Evolutionary conservation across 176 grass and related monocot genomes (phyloP), one percentile per base, ranked within the genome.

Genomic region (maize (Zea mays)): DNA sequence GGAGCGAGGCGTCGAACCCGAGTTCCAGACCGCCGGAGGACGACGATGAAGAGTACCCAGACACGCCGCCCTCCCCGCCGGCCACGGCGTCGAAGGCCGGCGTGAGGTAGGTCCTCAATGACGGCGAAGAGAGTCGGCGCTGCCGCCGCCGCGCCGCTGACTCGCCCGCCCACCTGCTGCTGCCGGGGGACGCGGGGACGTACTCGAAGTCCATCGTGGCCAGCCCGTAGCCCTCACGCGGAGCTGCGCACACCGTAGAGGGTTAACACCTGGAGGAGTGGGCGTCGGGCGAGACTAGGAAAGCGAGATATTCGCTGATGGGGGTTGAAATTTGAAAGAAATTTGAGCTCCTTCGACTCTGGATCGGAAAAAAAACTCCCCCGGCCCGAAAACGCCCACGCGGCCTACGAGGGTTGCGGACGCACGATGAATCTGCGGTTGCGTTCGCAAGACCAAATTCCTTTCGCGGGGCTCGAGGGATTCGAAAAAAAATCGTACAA

Each of bases 41-140:
- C 9, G 57, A 81, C 0, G 76, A 84, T 0, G 71, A 83, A 0
- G 86, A 65, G 67, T 76, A 82, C 7, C 65, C 52, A 3, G 69
- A 27, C 3, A 47, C 13, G 42, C 64, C 71, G 17, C 72, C 72
- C 3, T 19, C 45, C 27, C 46, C 60, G 6, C 17, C 42, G 62
- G 81, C 85, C 51, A 80, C 81, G 54, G 85, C 89, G 73, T 87
- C 79, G 47, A 87, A 91, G 52, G 85, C 89, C 36, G 85, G 78
- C 19, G 78, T 78, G 66, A 91, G 85, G 78, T 78, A 82, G 11
- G 84, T 33, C 71, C 76, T 69, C 54, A 81, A 45, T 61, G 77
- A 84, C 21, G 82, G 75, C 27, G 85, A 79, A 12, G 82, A 91
- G 62, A 83, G 71, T 39, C 78, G 82, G 62, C 85, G 89, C 77